phyloP scores from a whole-genome alignment of 2,329 filamentous ascomycete species.

The Pleoardoris graminearum region DNA sequence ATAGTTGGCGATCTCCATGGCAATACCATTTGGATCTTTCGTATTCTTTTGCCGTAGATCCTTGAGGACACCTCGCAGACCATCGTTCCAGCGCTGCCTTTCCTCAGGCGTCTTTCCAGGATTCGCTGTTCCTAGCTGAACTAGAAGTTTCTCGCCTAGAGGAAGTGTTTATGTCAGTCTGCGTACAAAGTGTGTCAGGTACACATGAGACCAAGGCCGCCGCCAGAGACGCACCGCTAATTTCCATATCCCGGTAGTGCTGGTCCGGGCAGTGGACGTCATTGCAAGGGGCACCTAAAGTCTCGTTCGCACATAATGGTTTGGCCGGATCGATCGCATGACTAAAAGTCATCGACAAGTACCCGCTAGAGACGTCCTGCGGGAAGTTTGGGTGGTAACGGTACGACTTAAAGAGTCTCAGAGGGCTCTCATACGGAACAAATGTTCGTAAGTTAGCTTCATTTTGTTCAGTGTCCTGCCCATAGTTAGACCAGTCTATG shows the following conservation, averaged over 20 bases:
- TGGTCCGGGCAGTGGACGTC: conserved; percentile 74
- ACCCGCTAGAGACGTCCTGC: conserved; percentile 71
- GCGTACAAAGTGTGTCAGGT: conserved; percentile 37
- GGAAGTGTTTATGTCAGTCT: conserved; percentile 42
- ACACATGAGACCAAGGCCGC: conserved; percentile 17
- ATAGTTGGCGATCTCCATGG: conserved; percentile 44
- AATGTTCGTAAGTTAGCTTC: conserved; percentile 39
- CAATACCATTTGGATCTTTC: conserved; percentile 46
- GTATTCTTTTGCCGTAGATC: conserved; percentile 42
- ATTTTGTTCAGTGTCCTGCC: conserved; percentile 19
- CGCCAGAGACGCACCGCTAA: conserved; percentile 69
- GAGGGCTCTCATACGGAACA: conserved; percentile 78
- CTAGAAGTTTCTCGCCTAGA: conserved; percentile 72
- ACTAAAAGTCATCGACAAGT: conserved; percentile 90
- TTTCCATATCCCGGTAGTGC: conserved; percentile 75
- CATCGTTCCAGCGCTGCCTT: conserved; percentile 54
- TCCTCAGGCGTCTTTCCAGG: conserved; percentile 64
- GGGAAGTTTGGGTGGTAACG: conserved; percentile 83
- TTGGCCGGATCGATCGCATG: conserved; percentile 80
- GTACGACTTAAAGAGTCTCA: conserved; percentile 82
- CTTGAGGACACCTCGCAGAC: conserved; percentile 43
- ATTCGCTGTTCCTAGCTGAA: conserved; percentile 69
- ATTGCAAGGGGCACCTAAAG: conserved; percentile 71
- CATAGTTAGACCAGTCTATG: conserved; percentile 20
- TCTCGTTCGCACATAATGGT: conserved; percentile 76